Evolutionary conservation across 2,329 filamentous ascomycete species (phyloP).

Genomic region (Fusarium xylarioides): DNA sequence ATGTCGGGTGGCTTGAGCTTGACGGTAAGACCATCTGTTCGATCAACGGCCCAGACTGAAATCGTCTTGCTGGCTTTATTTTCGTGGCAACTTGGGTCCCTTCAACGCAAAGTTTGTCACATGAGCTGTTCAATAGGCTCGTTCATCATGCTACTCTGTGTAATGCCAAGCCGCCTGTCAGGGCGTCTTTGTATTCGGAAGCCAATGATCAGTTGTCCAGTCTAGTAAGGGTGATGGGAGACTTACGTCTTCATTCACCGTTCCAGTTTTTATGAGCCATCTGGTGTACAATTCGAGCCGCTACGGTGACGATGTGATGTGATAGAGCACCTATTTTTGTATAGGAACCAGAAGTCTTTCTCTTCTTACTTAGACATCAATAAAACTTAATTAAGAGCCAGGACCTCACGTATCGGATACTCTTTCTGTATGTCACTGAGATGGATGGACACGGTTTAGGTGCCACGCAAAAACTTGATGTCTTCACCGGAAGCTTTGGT

Average conservation of each 20-base stretch:
- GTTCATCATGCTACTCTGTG: too few relatives aligned
- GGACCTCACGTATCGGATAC: too few relatives aligned
- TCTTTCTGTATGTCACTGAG: accelerated
- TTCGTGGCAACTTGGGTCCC: too few relatives aligned
- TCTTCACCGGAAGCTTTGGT: background rate
- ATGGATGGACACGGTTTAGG: accelerated
- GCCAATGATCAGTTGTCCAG: too few relatives aligned
- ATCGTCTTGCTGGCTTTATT: background rate
- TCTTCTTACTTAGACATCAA: too few relatives aligned
- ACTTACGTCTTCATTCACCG: background rate
- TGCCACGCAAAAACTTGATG: accelerated
- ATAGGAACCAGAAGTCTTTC: too few relatives aligned
- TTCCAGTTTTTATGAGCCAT: background rate
- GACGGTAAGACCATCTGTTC: background rate
- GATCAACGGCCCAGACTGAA: background rate
- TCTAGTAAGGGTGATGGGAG: background rate
- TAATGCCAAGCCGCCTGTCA: background rate
- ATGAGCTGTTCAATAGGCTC: background rate
- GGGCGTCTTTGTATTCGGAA: background rate
- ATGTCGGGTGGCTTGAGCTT: background rate
- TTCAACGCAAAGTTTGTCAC: too few relatives aligned
- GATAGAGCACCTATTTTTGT: background rate
- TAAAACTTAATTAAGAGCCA: too few relatives aligned
- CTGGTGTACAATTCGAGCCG: accelerated
- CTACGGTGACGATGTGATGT: too few relatives aligned